Percentiles rank a stretch among this genome's conserved stretches.
Conservation (phyloP, 331 rosid genomes). For the Malus hybrid region DNA sequence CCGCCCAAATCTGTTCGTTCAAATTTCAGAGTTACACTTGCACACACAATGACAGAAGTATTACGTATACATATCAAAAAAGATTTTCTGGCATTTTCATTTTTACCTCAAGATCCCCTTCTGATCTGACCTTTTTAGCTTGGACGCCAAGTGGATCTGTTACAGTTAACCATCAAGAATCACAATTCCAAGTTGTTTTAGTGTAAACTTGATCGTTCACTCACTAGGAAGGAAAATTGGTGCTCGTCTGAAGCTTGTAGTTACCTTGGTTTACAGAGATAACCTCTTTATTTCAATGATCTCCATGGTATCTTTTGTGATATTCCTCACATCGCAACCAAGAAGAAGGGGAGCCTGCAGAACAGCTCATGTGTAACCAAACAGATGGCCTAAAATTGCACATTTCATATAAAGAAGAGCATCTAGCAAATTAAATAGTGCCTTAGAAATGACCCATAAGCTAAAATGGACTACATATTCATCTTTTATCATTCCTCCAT, state of each 20-base stretch:
- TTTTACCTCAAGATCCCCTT: slow-evolving; percentile 74
- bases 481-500: slow-evolving; percentile 76
- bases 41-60: neutral
- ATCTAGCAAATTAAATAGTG: slow-evolving; percentile 2
- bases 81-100: neutral
- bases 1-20: slow-evolving; percentile 69
- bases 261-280: slow-evolving; percentile 85
- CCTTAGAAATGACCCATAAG: slow-evolving; percentile 91
- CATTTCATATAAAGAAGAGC: neutral
- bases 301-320: slow-evolving; percentile 48
- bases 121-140: slow-evolving; percentile 78
- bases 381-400: neutral
- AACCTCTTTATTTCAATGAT: slow-evolving; percentile 65
- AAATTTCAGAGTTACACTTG: slow-evolving; percentile 3
- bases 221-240: neutral
- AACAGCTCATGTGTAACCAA: slow-evolving; percentile 4
- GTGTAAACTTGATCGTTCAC: neutral
- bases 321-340: slow-evolving; percentile 76
- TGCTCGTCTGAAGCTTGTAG: neutral
- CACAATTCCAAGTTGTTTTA: neutral
- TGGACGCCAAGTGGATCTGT: slow-evolving; percentile 77
- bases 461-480: slow-evolving; percentile 91
- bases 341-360: slow-evolving; percentile 90
- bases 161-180: neutral
- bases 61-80: neutral